Base-by-base conservation (phyloP, 2,329 filamentous ascomycete species). In the Arthroderma sp. region DNA sequence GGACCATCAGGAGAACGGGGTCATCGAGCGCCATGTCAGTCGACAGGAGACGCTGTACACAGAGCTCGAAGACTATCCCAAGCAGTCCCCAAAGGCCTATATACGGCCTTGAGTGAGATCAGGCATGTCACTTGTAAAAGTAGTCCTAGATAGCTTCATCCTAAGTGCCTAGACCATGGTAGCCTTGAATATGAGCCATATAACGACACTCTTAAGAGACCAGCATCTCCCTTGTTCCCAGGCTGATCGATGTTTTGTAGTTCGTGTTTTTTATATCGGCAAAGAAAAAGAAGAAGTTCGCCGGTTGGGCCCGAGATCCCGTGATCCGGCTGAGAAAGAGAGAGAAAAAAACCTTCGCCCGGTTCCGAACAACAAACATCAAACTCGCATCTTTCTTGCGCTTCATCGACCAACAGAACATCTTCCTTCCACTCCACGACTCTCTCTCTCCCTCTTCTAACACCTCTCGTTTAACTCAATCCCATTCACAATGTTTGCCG, bases 401-500 rank as follows among this genome's bases (percentile, higher is more conserved):
- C 54, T 37, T 43, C 47, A 37, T 23, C 41, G n/a, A n/a, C 41
- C 47, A 38, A 35, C 53, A 59, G 58, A 56, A 52, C 55, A 58
- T 55, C 60, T 33, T 55, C 59, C 56, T 60, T 61, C 49, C 56
- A 55, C 58, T 59, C 60, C 66, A 57, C 52, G 54, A 54, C 49
- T 57, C 41, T 2, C 41, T 23, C 19, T 23, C 19, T 37, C 17
- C 49, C 13, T 61, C 57, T 58, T 25, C 54, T 55, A 57, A 60
- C 56, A 56, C 49, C 56, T 54, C 44, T 57, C 44, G 58, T 55
- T 59, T 38, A 60, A 58, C 52, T 55, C 47, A 52, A 55, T 33
- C 33, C 38, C 62, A 62, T 60, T 66, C 73, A 85, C 66, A 63
- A 91, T 94, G 88, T 91, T 91, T 74, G 82, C 85, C 70, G 79